Percentiles rank a stretch among this genome's conserved stretches.
Conservation (phyloP, 768 basidiomycete species). For the Amanita muscaria region DNA sequence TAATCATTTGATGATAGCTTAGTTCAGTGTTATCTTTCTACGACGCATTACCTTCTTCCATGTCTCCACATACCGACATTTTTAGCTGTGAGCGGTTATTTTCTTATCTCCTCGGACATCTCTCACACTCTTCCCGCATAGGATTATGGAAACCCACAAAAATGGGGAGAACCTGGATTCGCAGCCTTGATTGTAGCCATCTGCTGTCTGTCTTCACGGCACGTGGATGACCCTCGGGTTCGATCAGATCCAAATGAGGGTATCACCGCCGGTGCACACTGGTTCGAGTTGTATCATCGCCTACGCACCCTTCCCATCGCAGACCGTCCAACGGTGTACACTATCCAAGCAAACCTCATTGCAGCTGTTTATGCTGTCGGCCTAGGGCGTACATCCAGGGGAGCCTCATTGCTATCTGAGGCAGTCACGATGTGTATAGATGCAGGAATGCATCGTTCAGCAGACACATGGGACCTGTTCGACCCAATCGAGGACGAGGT, state of each 20-base stretch:
- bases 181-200: constrained; percentile 90
- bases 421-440: constrained; percentile 84
- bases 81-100: constrained; percentile 45
- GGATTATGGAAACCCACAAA: constrained; percentile 91
- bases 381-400: constrained; percentile 79
- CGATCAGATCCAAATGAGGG: constrained; percentile 75
- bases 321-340: constrained; percentile 85
- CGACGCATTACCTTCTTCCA: constrained; percentile 88
- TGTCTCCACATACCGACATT: constrained; percentile 91
- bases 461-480: constrained; percentile 80
- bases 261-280: constrained; percentile 83
- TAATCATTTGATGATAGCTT: constrained; percentile 34
- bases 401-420: constrained; percentile 79
- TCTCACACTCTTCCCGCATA: constrained; percentile 20
- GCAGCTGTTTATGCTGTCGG: constrained; percentile 93
- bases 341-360: constrained; percentile 82
- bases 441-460: constrained; percentile 80
- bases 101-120: constrained; percentile 13
- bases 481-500: constrained; percentile 87
- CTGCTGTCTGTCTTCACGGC: constrained; percentile 85
- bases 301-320: constrained; percentile 84
- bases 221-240: constrained; percentile 88
- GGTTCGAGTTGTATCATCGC: constrained; percentile 84
- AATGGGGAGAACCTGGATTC: constrained; percentile 95
- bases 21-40: constrained; percentile 80